Evolutionary conservation across 352 stramenopile genomes (phyloP).

Genomic region (Phytopythium cucurbitacearum): DNA sequence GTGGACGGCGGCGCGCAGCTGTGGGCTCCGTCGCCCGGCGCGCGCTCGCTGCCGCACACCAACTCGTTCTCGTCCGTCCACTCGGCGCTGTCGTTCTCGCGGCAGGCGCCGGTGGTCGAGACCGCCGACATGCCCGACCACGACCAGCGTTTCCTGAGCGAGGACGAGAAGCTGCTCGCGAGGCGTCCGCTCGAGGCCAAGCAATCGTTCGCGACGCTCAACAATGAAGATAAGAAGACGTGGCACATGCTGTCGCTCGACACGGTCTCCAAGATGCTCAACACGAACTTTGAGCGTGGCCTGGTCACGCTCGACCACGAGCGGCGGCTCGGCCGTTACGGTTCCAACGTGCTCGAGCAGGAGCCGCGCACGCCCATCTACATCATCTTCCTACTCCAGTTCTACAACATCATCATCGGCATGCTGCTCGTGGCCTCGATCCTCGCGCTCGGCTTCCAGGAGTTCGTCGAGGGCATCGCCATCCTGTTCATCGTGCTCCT

Average conservation of each 20-base stretch:
- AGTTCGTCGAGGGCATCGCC: conserved; percentile 67
- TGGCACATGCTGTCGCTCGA: conserved; percentile 47
- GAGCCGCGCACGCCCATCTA: conserved; percentile 51
- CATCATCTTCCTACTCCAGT: conserved; percentile 68
- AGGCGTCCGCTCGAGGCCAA: conserved; percentile 42
- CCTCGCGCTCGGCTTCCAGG: conserved; percentile 48
- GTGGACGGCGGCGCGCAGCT: conserved; percentile 6
- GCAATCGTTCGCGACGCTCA: conserved; percentile 50
- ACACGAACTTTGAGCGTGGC: conserved; percentile 43
- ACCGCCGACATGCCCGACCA: conserved; percentile 21
- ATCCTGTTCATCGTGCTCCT: conserved; percentile 63
- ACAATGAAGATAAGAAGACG: conserved; percentile 43
- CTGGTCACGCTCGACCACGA: conserved; percentile 40
- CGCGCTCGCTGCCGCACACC: neutral
- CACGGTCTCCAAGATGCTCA: conserved; percentile 42
- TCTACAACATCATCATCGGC: conserved; percentile 78
- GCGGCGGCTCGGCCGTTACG: conserved; percentile 35
- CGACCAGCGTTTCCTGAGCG: conserved; percentile 57
- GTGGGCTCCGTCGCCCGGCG: conserved; percentile 3
- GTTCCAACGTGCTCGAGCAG: conserved; percentile 57
- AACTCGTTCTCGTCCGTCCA: conserved; percentile 1
- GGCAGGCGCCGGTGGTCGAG: conserved; percentile 4
- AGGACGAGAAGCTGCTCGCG: conserved; percentile 46
- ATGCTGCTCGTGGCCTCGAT: conserved; percentile 59
- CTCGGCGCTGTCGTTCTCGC: conserved; percentile 5